These are phyloP conservation scores for Didymella exigua DNA, from an alignment of 2,329 filamentous ascomycete genomes.

Conservation along the genomic window DNA sequence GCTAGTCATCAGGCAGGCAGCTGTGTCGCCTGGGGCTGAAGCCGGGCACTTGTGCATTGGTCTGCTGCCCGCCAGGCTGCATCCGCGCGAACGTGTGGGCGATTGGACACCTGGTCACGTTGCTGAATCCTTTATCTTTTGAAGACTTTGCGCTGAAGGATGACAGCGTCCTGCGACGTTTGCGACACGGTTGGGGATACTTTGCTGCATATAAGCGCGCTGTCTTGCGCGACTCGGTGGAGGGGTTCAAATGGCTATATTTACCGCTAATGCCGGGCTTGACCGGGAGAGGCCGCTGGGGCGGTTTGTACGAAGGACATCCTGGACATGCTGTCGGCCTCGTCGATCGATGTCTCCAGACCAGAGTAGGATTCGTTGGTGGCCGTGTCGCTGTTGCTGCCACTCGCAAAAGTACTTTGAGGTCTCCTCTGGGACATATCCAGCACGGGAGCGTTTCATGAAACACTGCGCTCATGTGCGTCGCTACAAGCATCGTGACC, in stretches of 20 bases:
- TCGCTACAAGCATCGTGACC: slow-evolving; percentile 24
- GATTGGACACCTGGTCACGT: slow-evolving; percentile 18
- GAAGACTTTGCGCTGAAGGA: slow-evolving; percentile 1
- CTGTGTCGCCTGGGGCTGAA: slow-evolving; percentile 25
- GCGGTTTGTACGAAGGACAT: slow-evolving; percentile 7
- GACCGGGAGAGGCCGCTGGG: slow-evolving; percentile 1
- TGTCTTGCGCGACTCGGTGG: slow-evolving; percentile 1
- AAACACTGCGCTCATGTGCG: slow-evolving; percentile 22
- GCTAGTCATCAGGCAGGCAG: slow-evolving; percentile 40
- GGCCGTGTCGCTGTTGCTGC: neutral
- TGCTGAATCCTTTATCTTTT: slow-evolving; percentile 5
- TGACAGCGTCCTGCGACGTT: neutral
- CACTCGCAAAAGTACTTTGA: neutral
- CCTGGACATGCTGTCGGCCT: slow-evolving; percentile 14
- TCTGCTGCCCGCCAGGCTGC: slow-evolving; percentile 29
- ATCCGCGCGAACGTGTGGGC: slow-evolving; percentile 11
- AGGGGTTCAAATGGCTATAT: slow-evolving; percentile 9
- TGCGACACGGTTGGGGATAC: slow-evolving; percentile 7
- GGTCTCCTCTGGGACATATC: neutral
- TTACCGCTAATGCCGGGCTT: slow-evolving; percentile 13
- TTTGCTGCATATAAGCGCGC: neutral
- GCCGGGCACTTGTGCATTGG: slow-evolving; percentile 23
- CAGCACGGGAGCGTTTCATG: slow-evolving; percentile 24
- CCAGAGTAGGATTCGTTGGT: slow-evolving; percentile 2
- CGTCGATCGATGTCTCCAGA: slow-evolving; percentile 1